Evolutionary conservation across 306 rosid genomes (phyloP).

Genomic region (Glycine soja): DNA sequence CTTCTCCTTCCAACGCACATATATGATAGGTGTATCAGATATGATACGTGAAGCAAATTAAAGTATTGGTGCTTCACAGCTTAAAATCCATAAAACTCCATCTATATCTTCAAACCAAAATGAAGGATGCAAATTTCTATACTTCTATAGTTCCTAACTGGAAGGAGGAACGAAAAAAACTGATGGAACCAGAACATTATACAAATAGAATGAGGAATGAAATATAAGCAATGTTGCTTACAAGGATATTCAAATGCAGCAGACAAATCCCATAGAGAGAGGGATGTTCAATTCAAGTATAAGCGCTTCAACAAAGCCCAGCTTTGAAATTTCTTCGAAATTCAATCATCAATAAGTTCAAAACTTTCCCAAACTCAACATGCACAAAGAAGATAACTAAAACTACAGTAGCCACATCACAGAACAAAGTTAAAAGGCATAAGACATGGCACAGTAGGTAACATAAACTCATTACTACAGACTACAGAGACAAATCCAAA

Average conservation of each 20-base stretch:
- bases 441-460: constrained; percentile 1
- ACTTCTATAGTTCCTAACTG: background rate
- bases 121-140: background rate
- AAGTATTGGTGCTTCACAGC: background rate
- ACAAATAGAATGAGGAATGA: constrained; percentile 22
- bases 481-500: constrained; percentile 45
- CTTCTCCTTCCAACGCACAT: background rate
- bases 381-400: constrained; percentile 14
- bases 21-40: background rate
- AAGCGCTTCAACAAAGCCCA: constrained; percentile 27
- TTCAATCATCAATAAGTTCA: background rate
- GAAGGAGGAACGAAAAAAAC: constrained; percentile 7
- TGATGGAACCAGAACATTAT: background rate
- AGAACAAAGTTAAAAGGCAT: constrained; percentile 24
- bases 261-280: constrained; percentile 10
- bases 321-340: constrained; percentile 9
- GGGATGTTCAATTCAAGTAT: constrained; percentile 34
- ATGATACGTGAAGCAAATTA: background rate
- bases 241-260: constrained; percentile 3
- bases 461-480: constrained; percentile 13
- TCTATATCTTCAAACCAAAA: constrained; percentile 4
- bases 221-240: background rate
- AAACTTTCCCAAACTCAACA: constrained; percentile 22
- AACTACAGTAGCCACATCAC: background rate
- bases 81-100: constrained; percentile 12